Base-by-base conservation (phyloP, 306 rosid genomes). In the Crataegus laevigata region DNA sequence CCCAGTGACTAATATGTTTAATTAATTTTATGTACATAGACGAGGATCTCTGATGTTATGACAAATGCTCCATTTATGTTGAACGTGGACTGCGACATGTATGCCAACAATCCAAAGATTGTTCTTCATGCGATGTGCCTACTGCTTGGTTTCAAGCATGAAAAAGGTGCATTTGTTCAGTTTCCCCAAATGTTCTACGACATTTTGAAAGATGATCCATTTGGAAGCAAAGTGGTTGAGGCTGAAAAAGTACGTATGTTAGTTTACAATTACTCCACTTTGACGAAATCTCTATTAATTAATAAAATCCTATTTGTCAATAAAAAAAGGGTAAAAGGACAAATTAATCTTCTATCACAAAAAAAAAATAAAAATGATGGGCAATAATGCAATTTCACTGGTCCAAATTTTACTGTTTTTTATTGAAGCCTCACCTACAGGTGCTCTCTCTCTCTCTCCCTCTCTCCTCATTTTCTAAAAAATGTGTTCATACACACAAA, bases 11-110 rank as follows among this genome's bases (percentile, higher is more conserved):
- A 72, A 21, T 22, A 22, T 10, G 32, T 45, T 21, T 3, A 45
- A 21, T 15, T 64, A 55, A 8, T 45, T 22, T 42, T 43, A 17
- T 34, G 4, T 15, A 1, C 30, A 72, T 79, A 89, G 92, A 61
- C 91, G 3, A 89, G 92, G 77, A 91, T 91, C 3, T 89, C 93
- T 0, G 90, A 88, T 6, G 30, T 89, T 88, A 87, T 91, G 81
- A 89, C 91, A 4, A 91, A 88, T 71, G 93, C 93, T 10, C 97
- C 97, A 1, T 89, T 80, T 5, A 84, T 75, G 68, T 21, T 90
- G 69, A 92, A 89, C n/a, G 79, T 92, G 8, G 97, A 92, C 54
- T 92, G 93, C 11, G 91, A 92, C 75, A 86, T 90, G 93, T 87
- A 82, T 47, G 91, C 76, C 15, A 88, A 85, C 79, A 87, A 90